Base-by-base conservation (phyloP, 1,139 yeast genomes). In the Nakaseomyces nivariensis region DNA sequence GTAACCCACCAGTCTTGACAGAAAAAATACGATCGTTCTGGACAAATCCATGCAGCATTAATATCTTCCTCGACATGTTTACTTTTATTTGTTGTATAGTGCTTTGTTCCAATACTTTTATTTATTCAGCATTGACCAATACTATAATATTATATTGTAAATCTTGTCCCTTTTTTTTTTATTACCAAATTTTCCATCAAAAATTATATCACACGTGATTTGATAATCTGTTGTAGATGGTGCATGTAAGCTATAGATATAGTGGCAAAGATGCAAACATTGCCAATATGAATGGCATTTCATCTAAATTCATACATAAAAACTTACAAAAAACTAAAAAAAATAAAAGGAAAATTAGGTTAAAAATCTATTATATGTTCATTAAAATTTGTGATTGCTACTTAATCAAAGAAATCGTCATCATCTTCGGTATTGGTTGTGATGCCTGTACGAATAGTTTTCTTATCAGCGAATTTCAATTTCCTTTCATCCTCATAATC, bases 11-110 rank as follows among this genome's bases (percentile, higher is more conserved):
- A 0, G 95, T 79, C 63, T 89, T 88, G 37, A 79, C 80, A 1
- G 86, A 80, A 60, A 87, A 82, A 1, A 82, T 72, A 31, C 76
- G 72, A 3, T 89, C 95, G 49, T 80, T 83, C 67, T 88, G 95
- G 8, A 77, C 76, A 58, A 72, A 78, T 3, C 84, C 84, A 58
- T 79, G 84, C 7, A 79, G 67, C 70, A 78, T 76, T 9, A 78
- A 66, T 42, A 79, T 67, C 52, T 68, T 73, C 47, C 46, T 53
- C 17, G 47, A 36, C 47, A 45, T 43, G 10, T n/a, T 33, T 9
- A 10, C 22, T 17, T 17, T 17, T 17, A 17, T 17, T 17, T 17
- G 22, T 17, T 17, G 3, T 17, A 17, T 17, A 17, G 22, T 17
- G 22, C 22, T 17, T 3, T 17, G 22, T 17, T 17, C 3, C 22